These are phyloP conservation scores for Arthrinium puccinioides DNA, from an alignment of 2,329 filamentous ascomycete species.

Conservation along the genomic window DNA sequence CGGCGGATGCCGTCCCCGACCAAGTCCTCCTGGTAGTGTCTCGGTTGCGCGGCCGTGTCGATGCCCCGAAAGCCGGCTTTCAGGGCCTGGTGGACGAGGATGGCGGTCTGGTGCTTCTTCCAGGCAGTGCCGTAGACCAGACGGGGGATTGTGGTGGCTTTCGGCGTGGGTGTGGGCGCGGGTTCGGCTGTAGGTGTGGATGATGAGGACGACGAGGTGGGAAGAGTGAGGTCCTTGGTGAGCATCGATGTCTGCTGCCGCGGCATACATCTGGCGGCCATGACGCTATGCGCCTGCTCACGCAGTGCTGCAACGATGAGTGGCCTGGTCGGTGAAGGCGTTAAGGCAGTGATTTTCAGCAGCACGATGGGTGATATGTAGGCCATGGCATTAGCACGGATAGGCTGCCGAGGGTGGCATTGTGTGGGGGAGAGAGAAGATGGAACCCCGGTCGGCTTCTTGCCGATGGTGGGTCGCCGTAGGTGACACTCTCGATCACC, in stretches of 20 bases:
- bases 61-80: conserved; percentile 63
- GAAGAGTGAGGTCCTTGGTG: conserved; percentile 10
- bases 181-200: not conserved
- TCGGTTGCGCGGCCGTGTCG: conserved; percentile 73
- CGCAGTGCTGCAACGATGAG: no score
- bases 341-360: no score
- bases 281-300: no score
- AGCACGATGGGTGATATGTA: no score
- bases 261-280: no score
- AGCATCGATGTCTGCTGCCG: conserved; percentile 7
- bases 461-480: no score
- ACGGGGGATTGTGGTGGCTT: conserved; percentile 36
- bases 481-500: no score
- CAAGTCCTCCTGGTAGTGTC: conserved; percentile 68
- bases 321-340: no score
- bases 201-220: not conserved
- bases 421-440: not conserved
- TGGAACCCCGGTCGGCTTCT: not conserved
- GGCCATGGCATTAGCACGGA: no score
- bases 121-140: conserved; percentile 79
- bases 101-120: conserved; percentile 64
- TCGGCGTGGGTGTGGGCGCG: conserved; percentile 5
- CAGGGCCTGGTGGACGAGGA: conserved; percentile 63
- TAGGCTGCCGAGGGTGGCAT: no score
- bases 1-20: conserved; percentile 60